These are phyloP conservation scores for Geotrichum restrictum DNA, from an alignment of 1,139 yeast species.

Conservation along the genomic window DNA sequence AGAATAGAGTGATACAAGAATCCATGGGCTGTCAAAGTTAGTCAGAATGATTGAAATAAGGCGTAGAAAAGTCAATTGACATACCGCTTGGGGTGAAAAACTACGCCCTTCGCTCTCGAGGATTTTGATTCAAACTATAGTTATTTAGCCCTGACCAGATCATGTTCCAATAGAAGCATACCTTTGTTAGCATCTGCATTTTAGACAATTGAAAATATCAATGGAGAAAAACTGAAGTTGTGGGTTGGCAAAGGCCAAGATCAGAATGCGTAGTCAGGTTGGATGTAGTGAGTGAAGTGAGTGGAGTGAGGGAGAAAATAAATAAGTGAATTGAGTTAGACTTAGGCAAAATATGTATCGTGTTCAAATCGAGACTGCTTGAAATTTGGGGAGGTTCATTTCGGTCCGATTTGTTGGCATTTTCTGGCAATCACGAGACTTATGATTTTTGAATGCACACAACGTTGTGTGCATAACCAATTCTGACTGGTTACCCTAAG, in stretches of 20 bases:
- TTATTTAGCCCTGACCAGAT: constrained; percentile 5
- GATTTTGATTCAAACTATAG: constrained; percentile 91
- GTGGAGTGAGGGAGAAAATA: neutral
- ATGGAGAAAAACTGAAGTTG: constrained; percentile 10
- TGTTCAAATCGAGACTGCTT: constrained; percentile 5
- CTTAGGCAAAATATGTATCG: neutral
- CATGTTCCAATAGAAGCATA: constrained; percentile 32
- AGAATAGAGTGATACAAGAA: constrained; percentile 86
- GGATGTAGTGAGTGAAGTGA: no score
- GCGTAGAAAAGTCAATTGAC: constrained; percentile 23
- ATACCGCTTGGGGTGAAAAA: constrained; percentile 84
- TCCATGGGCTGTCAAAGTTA: constrained; percentile 69
- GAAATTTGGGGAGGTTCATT: constrained; percentile 4
- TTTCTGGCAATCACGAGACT: constrained; percentile 1
- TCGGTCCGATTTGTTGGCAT: neutral
- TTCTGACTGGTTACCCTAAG: constrained; percentile 1
- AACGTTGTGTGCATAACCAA: neutral
- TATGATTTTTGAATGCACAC: constrained; percentile 26
- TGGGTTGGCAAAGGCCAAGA: neutral
- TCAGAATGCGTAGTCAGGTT: no score
- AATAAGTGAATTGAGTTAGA: neutral
- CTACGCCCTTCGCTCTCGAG: constrained; percentile 96
- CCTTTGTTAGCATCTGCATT: constrained; percentile 94
- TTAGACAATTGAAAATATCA: constrained; percentile 30
- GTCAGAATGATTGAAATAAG: neutral